These are phyloP conservation scores for Dictyostelium intermedium DNA, from an alignment of 78 protist genomes.

Conservation along the genomic window DNA sequence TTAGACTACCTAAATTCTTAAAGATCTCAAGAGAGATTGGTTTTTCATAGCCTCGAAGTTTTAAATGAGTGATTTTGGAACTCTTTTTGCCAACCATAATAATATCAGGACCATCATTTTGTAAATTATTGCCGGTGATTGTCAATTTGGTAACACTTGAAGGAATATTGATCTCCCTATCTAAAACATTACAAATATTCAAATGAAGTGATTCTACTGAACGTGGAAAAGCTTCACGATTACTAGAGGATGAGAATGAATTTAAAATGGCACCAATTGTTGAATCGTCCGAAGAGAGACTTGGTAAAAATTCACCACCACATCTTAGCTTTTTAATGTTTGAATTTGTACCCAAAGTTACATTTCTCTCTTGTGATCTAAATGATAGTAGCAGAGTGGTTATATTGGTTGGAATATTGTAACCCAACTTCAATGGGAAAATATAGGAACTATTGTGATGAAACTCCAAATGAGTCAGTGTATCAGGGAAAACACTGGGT, in stretches of 20 bases:
- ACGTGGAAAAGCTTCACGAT: background rate
- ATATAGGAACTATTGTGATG: background rate
- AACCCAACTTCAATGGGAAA: background rate
- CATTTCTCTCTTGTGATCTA: background rate
- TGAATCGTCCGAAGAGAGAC: background rate
- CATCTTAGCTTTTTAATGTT: background rate
- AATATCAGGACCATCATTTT: background rate
- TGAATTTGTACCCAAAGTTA: background rate
- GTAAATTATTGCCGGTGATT: background rate
- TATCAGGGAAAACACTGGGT: background rate
- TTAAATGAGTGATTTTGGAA: background rate
- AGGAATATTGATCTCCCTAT: background rate
- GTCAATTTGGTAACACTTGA: background rate
- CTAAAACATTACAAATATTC: background rate
- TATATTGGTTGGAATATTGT: background rate
- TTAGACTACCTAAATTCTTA: background rate
- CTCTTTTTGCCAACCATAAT: background rate
- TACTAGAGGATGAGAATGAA: background rate
- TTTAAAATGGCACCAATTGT: background rate
- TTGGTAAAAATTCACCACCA: background rate
- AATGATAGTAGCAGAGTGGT: background rate
- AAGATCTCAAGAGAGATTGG: background rate
- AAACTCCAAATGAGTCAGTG: background rate
- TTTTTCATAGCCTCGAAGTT: background rate
- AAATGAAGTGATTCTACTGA: background rate